Evolutionary conservation across 345 rosid species (phyloP), one percentile per base, ranked within the genome.

Genomic region (Bretschneidera sinensis): DNA sequence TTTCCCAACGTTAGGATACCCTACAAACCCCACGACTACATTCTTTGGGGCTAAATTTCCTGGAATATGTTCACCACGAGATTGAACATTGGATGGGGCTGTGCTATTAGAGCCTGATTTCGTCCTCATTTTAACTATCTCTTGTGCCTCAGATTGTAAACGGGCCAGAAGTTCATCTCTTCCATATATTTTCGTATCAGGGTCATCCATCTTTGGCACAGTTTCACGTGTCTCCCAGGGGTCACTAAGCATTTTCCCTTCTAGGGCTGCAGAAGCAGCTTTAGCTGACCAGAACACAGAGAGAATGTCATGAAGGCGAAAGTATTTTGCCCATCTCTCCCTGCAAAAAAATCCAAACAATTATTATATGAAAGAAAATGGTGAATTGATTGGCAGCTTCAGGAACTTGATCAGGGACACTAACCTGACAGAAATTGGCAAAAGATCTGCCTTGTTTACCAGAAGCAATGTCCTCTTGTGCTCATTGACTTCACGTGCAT

Each of bases 1-100:
- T 71, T 92, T 92, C 28, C 98, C 97, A 22, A 87, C 98, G 71
- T 92, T 92, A 2, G 98, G 98, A 67, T 87, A 92, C 57, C 98
- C 98, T 60, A 92, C 88, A 50, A 87, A 89, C 57, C 98, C 98
- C 54, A 85, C 96, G 51, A 83, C 73, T 48, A 84, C 98, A 55
- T 65, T 77, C 62, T 71, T 74, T 6, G 71, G 59, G 18, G 60
- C 60, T 21, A 60, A 56, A 43, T 67, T 57, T 66, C 59, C 70
- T 55, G 34, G 39, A 22, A 55, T n/a, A 54, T 64, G 68, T 28
- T 55, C 69, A 43, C 45, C 59, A 24, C 20, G 56, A 34, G 73
- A 69, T 24, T 57, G 62, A 54, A 45, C 61, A 60, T 54, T 19
- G 16, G 81, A 78, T 54, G 75, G 33, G 65, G 31, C 68, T 28